Evolutionary conservation across 2,329 filamentous ascomycete species (phyloP), one percentile per base, ranked within the genome.

Genomic region (Microcyclospora tardicrescens): DNA sequence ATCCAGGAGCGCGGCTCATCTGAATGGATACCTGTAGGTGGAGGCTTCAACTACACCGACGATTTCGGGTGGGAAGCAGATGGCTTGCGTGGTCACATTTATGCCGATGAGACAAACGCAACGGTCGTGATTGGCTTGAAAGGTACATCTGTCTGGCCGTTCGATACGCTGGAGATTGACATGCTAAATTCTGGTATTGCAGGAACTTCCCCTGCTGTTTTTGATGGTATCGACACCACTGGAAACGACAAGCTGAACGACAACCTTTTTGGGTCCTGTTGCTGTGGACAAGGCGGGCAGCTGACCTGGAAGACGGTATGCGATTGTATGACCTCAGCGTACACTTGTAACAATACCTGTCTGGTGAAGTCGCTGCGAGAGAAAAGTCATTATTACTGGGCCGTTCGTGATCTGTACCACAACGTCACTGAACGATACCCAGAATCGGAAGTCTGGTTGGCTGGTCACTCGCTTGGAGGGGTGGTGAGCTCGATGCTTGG

Each of bases 211-310:
- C 76, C 81, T 2, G 89, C 91, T 10, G 79, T 96, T 3, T 96
- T 95, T 56, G 89, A 96, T 59, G 91, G 91, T n/a, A 83, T 89
- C 29, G 89, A 87, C 37, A 96, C 91, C 1, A 96, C 89, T 0
- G 93, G 86, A 16, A 94, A 94, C 50, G 91, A 98, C 65, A 98
- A 98, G 65, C 69, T 87, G 54, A 98, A 96, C 59, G 91, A 98
- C 62, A 98, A 98, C 57, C 70, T 98, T 9, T 94, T 93, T 62
- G 95, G 95, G 65, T 93, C 87, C 56, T 98, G 91, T 64, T 98
- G 91, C 61, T 98, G 91, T 62, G 91, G 78, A 3, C 86, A 95
- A 62, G 87, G 93, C 52, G 86, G 87, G 0, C 84, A 86, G 47
- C 86, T 79, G 64, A 77, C 86, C 12, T 95, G 86, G 80, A 79